Evolutionary conservation across 345 rosid genomes (phyloP).

Genomic region (Firmiana major): DNA sequence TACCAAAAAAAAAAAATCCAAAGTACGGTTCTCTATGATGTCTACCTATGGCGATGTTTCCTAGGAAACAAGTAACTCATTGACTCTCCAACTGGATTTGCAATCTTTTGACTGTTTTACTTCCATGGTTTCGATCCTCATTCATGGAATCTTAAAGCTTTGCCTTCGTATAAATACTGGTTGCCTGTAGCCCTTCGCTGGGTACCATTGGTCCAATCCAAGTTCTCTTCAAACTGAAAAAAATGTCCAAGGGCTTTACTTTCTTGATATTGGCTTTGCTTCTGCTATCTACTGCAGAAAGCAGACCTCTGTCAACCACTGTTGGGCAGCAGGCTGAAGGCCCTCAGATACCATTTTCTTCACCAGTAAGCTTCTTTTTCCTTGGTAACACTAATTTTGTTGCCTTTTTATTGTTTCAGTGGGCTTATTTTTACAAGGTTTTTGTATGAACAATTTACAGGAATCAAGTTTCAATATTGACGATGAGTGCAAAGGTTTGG

Average conservation of each 20-base stretch:
- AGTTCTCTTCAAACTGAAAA: conserved; percentile 5
- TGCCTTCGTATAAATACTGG: neutral
- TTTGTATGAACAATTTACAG: conserved; percentile 12
- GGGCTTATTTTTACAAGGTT: neutral
- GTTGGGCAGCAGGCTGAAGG: conserved; percentile 14
- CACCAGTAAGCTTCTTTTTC: neutral
- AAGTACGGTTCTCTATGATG: conserved; percentile 14
- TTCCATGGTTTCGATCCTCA: conserved; percentile 13
- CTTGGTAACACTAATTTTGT: neutral
- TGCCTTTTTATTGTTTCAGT: neutral
- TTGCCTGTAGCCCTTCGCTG: no score
- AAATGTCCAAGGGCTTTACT: conserved; percentile 21
- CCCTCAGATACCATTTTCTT: conserved; percentile 15
- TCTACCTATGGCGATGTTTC: conserved; percentile 20
- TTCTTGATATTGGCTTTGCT: conserved; percentile 31
- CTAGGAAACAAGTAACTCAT: conserved; percentile 11
- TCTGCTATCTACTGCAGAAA: conserved; percentile 22
- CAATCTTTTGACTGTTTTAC: conserved; percentile 26
- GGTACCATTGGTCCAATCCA: neutral
- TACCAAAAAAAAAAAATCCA: neutral
- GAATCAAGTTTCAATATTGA: conserved; percentile 23
- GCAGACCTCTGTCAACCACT: conserved; percentile 12
- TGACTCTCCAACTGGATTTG: neutral
- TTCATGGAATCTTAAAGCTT: conserved; percentile 14
- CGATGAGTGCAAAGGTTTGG: conserved; percentile 36